Base-by-base conservation (phyloP, 2,329 filamentous ascomycete genomes). In the Penicillium sp. region DNA sequence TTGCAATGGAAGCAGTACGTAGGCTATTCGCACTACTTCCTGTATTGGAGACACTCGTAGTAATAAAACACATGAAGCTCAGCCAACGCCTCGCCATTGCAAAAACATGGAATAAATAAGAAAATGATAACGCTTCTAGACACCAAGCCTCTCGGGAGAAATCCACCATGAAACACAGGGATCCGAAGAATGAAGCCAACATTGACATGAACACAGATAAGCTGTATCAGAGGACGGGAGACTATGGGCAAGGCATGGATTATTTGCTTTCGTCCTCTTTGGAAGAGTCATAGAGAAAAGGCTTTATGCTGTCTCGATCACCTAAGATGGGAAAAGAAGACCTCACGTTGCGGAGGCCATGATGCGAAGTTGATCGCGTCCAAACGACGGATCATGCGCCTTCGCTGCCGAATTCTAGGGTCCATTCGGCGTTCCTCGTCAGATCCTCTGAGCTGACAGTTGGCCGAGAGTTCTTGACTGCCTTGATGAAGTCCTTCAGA, bases 351-450 rank as follows among this genome's bases (percentile, higher is more conserved):
- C 13, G 4, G 16, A 27, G 11, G 14, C 29, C 16, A 25, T 28
- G 31, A 30, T 38, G 35, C 14, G 19, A 29, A 19, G 13, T 25
- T 7, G 8, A 30, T 13, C 22, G 38, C 37, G 22, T 37, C 7
- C 27, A 22, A 55, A 40, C 8, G 31, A 22, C 13, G 9, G 41
- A 53, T 70, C 63, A 83, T 41, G 80, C 81, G 14, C 92, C 92
- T 69, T 96, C 92, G 67, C 89, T 95, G 49, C 92, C 92, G 73
- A 97, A 97, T 73, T 97, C 91, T 63, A 86, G 81, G 9, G 93
- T 99, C 93, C 93, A 99, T 37, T 96, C 90, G 39, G 87, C 79
- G 69, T 92, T 96, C 64, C 82, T 80, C 59, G 83, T 80, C 38
- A 99, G 79, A 67, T 99, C 95, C 42, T 90, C 89, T 42, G 81